Evolutionary conservation across 2,329 filamentous ascomycete genomes (phyloP).

Genomic region (Leptographium procerum): DNA sequence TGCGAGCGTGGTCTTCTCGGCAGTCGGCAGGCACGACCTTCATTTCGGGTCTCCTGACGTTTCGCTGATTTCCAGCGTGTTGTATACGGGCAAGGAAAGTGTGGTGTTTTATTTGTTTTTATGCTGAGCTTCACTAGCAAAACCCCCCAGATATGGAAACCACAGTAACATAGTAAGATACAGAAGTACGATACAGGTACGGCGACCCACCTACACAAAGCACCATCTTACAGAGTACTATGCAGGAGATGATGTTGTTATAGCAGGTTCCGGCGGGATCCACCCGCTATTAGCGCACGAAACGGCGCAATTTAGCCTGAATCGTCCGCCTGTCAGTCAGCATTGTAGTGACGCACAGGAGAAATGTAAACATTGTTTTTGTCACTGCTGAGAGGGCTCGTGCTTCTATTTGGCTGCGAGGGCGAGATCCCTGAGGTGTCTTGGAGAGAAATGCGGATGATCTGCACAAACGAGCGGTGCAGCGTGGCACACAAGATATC

Average conservation of each 20-base stretch:
- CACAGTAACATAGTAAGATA: too few species aligned
- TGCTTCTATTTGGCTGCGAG: neutral
- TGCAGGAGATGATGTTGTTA: too few species aligned
- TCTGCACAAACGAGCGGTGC: too few species aligned
- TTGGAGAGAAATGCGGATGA: neutral
- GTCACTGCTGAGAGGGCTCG: neutral
- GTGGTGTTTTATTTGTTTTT: constrained; percentile 1
- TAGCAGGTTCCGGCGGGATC: neutral
- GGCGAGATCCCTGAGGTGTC: neutral
- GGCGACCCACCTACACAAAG: neutral
- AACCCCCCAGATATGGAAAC: constrained; percentile 6
- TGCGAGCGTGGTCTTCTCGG: neutral
- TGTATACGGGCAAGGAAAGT: neutral
- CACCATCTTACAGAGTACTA: too few species aligned
- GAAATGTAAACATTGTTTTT: neutral
- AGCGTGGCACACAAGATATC: too few species aligned
- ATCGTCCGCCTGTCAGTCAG: neutral
- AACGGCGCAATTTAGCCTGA: neutral
- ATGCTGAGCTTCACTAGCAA: constrained; percentile 1
- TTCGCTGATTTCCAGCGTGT: neutral
- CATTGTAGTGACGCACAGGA: neutral
- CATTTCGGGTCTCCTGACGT: neutral
- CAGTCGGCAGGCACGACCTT: neutral
- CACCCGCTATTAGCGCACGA: neutral
- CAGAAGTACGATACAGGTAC: too few species aligned